These are phyloP conservation scores for Euphrasia arctica DNA, from an alignment of 305 asterid species.

Conservation along the genomic window DNA sequence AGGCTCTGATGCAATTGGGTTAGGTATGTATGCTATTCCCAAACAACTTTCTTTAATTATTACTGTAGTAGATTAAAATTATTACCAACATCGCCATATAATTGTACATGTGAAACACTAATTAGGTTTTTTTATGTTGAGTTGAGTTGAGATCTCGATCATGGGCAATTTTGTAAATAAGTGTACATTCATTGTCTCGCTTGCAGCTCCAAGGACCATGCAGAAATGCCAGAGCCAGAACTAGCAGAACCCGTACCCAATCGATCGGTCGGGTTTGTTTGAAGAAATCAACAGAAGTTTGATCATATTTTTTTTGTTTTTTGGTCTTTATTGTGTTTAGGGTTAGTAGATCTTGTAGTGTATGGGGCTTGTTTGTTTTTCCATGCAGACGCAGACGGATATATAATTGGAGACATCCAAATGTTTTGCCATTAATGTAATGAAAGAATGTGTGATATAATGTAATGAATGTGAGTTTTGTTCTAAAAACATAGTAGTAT, in stretches of 20 bases:
- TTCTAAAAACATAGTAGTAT: no score
- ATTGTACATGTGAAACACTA: not conserved
- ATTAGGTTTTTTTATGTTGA: not conserved
- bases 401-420: slow-evolving; percentile 32
- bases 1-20: slow-evolving; percentile 84
- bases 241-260: slow-evolving; percentile 27
- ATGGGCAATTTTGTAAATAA: not conserved
- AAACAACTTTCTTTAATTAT: not conserved
- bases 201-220: slow-evolving; percentile 71
- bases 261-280: slow-evolving; percentile 19
- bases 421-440: slow-evolving; percentile 33
- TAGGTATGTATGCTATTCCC: slow-evolving; percentile 42
- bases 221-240: slow-evolving; percentile 67
- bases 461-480: no score
- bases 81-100: no score
- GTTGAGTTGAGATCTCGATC: not conserved
- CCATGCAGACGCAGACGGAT: slow-evolving; percentile 18
- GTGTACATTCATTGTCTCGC: slow-evolving; percentile 8
- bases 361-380: slow-evolving; percentile 23
- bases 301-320: slow-evolving; percentile 12
- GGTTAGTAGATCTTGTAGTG: slow-evolving; percentile 34
- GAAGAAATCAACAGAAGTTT: slow-evolving; percentile 19
- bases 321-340: slow-evolving; percentile 15
- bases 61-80: no score
- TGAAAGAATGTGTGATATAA: no score